Base-by-base conservation (phyloP, 768 basidiomycete species). In the Phaeotremella fagi region DNA sequence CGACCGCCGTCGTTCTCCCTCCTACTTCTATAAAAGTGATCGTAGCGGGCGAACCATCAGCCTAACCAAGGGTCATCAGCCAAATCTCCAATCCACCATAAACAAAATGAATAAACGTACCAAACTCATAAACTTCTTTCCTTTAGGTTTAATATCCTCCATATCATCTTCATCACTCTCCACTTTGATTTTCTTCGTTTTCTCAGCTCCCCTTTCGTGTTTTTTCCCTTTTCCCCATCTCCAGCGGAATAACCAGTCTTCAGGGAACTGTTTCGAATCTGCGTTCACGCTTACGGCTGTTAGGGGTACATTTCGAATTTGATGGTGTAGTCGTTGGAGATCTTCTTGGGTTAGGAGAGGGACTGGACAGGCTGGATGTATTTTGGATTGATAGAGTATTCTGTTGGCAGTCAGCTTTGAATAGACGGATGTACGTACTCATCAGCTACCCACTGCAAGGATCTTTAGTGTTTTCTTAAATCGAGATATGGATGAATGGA, bases 11-110 rank as follows among this genome's bases (percentile, higher is more conserved):
- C 6, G 87, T 88, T 15, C 86, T 79, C 2, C 87, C 86, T 16
- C 85, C 85, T 6, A 89, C 84, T 3, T 82, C 86, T 49, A 85
- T 70, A 80, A 83, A 88, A 62, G 80, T 81, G 51, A 88, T 82
- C 6, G 84, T 86, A 0, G 85, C 87, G n/a, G 79, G 79, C 51
- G 78, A 75, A 4, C 86, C 87, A 49, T 82, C 80, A 0, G 84
- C 82, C 86, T 88, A 43, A 2, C 25, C 9, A 14, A 18, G 38
- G 27, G 14, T 27, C 25, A 28, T 26, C 23, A 26, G 22, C 18
- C 22, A n/a, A n/a, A n/a, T n/a, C 20, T 35, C 20, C 23, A n/a
- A 27, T 33, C 27, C 3, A 41, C 16, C 31, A 7, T 16, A n/a
- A 16, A 38, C 35, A 38, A 18, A 28, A 25, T 16, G 20, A 3